These are phyloP conservation scores for Podospora sp. DNA, from an alignment of 495 filamentous ascomycete species.

Conservation along the genomic window DNA sequence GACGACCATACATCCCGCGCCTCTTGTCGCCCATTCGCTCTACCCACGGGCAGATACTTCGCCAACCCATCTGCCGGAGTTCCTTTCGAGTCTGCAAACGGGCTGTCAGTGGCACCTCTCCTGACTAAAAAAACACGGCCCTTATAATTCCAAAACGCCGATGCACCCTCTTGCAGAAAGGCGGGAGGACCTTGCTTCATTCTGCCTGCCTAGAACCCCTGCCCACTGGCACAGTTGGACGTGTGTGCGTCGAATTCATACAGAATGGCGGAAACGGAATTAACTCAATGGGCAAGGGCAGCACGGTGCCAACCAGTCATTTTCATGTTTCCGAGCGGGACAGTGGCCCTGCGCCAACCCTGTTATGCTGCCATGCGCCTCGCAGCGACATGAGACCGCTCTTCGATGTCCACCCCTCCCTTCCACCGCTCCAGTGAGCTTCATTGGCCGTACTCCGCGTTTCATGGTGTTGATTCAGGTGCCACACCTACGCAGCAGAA, in stretches of 20 bases:
- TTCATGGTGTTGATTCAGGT: not conserved
- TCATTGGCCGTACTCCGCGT: not conserved
- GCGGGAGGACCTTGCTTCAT: not conserved
- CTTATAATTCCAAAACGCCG: not conserved
- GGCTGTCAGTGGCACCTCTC: not conserved
- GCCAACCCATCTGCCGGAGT: not conserved
- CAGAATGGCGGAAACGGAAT: not conserved
- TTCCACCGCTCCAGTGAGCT: not conserved
- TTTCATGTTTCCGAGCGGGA: not conserved
- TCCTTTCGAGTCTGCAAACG: not conserved
- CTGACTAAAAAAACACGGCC: not conserved
- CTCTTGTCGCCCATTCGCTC: not conserved
- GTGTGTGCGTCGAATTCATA: not conserved
- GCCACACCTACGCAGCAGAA: not conserved
- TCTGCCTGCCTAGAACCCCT: not conserved
- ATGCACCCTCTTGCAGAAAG: not conserved
- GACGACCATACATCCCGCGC: not conserved
- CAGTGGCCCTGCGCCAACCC: not conserved
- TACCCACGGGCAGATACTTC: not conserved
- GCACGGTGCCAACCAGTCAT: not conserved
- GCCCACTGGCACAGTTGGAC: not conserved
- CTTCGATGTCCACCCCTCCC: not conserved
- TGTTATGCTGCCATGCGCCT: not conserved
- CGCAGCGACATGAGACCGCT: not conserved
- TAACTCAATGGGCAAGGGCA: no score